Conservation (phyloP, 139 green algal species). For the Diplosphaera chodatii region DNA sequence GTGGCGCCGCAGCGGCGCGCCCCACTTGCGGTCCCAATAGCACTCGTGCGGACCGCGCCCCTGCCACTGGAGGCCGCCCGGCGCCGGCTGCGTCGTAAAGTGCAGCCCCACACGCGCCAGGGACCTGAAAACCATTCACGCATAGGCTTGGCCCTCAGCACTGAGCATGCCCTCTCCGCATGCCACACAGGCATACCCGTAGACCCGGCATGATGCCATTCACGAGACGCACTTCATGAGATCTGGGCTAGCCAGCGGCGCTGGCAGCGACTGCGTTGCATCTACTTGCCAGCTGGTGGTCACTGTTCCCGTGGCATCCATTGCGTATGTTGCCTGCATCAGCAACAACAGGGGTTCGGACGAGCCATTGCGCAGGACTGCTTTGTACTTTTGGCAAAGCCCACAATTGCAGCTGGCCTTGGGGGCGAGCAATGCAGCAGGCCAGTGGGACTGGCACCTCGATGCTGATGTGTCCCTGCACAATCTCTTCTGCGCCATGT, state of each 20-base stretch:
- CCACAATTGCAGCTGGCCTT: no score
- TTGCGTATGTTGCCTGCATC: slow-evolving; percentile 21
- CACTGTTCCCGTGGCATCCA: slow-evolving; percentile 33
- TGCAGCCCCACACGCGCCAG: slow-evolving; percentile 62
- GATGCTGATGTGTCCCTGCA: background rate
- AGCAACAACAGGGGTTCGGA: no score
- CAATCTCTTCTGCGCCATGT: background rate
- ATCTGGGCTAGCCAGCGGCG: slow-evolving; percentile 18
- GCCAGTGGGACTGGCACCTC: background rate
- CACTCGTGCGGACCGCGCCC: slow-evolving; percentile 85
- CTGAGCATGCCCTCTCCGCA: no score
- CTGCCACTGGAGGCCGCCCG: slow-evolving; percentile 52
- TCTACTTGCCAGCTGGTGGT: slow-evolving; percentile 57
- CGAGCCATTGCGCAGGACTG: no score
- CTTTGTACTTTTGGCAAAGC: no score
- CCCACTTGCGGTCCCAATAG: slow-evolving; percentile 78
- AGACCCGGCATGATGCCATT: no score
- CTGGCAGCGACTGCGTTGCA: slow-evolving; percentile 48
- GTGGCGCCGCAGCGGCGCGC: slow-evolving; percentile 33
- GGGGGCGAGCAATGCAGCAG: no score
- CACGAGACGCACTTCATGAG: slow-evolving; percentile 30
- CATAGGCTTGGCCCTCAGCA: no score
- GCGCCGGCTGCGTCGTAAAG: slow-evolving; percentile 21
- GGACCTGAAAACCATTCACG: no score
- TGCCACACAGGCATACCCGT: no score